A percentile compares a stretch with the other conserved stretches of the same genome.
phyloP scores from a whole-genome alignment of 805 yeast species.

The Henningerozyma blattae region DNA sequence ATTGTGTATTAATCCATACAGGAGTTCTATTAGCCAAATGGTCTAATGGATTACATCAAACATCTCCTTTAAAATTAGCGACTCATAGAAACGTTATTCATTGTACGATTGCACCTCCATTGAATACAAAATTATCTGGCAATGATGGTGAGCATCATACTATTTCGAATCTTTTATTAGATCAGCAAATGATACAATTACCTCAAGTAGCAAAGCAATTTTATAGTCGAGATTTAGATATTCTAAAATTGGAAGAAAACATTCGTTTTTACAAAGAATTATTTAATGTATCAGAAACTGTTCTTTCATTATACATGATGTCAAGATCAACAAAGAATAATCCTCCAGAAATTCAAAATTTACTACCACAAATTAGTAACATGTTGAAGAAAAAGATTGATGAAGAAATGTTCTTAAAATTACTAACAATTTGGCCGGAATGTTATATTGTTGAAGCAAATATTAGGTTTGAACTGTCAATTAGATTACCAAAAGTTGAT shows the following conservation, averaged over 20 bases:
- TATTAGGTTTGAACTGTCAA: constrained; percentile 13
- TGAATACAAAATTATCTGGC: constrained; percentile 4
- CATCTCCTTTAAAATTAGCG: constrained; percentile 14
- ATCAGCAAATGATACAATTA: constrained; percentile 14
- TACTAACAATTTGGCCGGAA: constrained; percentile 21
- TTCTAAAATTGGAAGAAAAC: constrained; percentile 7
- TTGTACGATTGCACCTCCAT: constrained; percentile 14
- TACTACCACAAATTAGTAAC: constrained; percentile 21
- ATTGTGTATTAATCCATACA: constrained; percentile 20
- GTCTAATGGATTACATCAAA: constrained; percentile 14
- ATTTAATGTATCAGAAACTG: constrained; percentile 17
- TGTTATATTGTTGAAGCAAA: constrained; percentile 15
- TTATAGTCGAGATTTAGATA: constrained; percentile 12
- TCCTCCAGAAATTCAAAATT: constrained; percentile 10
- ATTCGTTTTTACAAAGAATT: constrained; percentile 14
- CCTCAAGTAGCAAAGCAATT: constrained; percentile 15
- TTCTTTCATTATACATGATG: constrained; percentile 19
- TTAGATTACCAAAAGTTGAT: constrained; percentile 11
- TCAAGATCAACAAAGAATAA: constrained; percentile 9
- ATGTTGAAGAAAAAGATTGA: constrained; percentile 18
- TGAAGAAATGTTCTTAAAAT: constrained; percentile 13
- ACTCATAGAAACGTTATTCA: constrained; percentile 9
- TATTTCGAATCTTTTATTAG: constrained; percentile 8
- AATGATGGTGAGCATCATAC: constrained; percentile 1
- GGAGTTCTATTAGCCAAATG: constrained; percentile 12